Evolutionary conservation across 306 rosid genomes (phyloP).

Genomic region (Pueraria montana): DNA sequence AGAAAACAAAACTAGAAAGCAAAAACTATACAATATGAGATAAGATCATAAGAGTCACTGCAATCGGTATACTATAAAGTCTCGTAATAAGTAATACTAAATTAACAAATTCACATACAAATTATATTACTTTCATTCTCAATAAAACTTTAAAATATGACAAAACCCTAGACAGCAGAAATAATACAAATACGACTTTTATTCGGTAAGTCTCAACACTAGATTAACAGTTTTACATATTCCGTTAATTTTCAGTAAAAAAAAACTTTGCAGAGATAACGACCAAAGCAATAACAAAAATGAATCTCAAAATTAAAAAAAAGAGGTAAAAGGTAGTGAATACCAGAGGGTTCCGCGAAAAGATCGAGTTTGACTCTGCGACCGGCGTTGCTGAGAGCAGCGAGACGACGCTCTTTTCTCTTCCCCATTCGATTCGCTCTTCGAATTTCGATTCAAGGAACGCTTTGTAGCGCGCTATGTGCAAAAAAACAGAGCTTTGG

Average conservation of each 20-base stretch:
- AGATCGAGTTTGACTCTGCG: conserved; percentile 99
- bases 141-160: background rate
- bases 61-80: background rate
- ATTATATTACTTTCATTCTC: background rate
- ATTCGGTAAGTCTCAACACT: background rate
- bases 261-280: too few relatives aligned
- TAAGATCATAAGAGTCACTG: background rate
- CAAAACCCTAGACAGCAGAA: background rate
- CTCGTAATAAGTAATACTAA: too few relatives aligned
- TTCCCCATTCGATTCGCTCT: conserved; percentile 76
- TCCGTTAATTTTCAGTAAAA: too few relatives aligned
- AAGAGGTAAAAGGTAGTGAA: background rate
- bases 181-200: background rate
- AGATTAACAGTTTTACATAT: too few relatives aligned
- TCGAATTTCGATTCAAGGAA: conserved; percentile 22
- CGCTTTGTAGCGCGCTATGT: background rate
- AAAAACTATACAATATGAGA: background rate
- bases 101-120: conserved; percentile 8
- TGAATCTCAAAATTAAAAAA: background rate
- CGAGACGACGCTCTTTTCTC: conserved; percentile 96
- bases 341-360: conserved; percentile 98
- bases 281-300: background rate
- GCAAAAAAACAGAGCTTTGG: background rate
- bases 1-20: background rate
- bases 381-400: conserved; percentile 84